A percentile compares a stretch with the other conserved stretches of the same genome.
phyloP scores from a whole-genome alignment of 176 grass and related monocot genomes.

The Aegilops speltoides region DNA sequence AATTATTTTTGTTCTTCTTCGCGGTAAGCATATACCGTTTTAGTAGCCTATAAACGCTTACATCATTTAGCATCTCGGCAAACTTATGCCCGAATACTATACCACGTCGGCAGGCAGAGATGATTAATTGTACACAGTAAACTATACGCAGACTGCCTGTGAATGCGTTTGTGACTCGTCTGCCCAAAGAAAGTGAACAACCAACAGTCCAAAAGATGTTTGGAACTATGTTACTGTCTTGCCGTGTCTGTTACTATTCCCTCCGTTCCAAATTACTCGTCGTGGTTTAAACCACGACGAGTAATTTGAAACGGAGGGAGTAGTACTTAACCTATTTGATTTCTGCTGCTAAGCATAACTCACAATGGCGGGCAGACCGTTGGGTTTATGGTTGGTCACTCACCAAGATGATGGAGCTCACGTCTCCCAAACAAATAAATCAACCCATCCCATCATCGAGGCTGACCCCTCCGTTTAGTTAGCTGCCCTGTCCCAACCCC shows the following conservation, averaged over 20 bases:
- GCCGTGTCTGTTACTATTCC: not conserved
- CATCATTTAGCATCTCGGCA: not conserved
- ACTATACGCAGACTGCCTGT: not conserved
- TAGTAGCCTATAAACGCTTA: not conserved
- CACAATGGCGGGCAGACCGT: not conserved
- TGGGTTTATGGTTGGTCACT: slow-evolving; percentile 25
- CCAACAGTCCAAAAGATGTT: not conserved
- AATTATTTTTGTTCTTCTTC: not conserved
- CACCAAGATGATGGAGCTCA: not conserved
- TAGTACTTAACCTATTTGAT: not conserved
- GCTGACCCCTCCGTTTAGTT: slow-evolving; percentile 14
- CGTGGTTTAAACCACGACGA: too few species aligned
- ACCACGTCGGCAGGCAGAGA: not conserved
- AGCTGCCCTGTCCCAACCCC: not conserved
- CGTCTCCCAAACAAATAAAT: not conserved
- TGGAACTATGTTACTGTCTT: not conserved
- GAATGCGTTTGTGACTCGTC: not conserved
- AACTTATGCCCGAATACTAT: not conserved
- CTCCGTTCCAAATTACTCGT: too few species aligned
- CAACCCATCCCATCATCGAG: not conserved
- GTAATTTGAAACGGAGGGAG: too few species aligned
- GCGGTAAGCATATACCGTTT: not conserved
- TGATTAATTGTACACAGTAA: not conserved
- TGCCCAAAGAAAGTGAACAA: not conserved
- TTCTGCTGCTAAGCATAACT: not conserved